phyloP scores from a whole-genome alignment of 805 yeast genomes.

The Yamadazyma tumulicola region DNA sequence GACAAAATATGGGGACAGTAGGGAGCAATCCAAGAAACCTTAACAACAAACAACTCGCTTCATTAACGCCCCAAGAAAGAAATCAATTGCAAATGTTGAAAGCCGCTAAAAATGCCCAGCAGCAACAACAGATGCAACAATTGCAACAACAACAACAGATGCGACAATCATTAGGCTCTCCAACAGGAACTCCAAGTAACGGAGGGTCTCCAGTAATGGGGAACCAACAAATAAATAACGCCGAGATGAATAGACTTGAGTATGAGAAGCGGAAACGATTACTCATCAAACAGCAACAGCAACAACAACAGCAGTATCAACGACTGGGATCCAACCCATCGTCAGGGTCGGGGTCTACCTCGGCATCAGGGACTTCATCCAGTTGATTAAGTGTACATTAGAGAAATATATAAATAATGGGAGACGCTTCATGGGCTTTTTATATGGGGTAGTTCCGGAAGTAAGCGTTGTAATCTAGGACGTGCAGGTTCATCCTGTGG shows the following conservation, averaged over 20 bases:
- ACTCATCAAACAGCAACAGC: constrained; percentile 29
- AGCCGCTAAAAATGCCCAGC: constrained; percentile 31
- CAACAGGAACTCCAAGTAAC: constrained; percentile 5
- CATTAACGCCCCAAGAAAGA: constrained; percentile 42
- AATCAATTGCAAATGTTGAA: constrained; percentile 39
- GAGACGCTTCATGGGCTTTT: too few species aligned
- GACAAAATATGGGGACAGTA: too few species aligned
- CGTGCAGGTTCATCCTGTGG: too few species aligned
- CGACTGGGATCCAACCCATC: not conserved
- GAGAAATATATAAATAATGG: too few species aligned
- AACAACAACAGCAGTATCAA: constrained; percentile 9
- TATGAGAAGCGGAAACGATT: constrained; percentile 36
- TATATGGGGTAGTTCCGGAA: too few species aligned
- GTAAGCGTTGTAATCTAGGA: too few species aligned
- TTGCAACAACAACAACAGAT: constrained; percentile 3
- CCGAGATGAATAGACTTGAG: constrained; percentile 26
- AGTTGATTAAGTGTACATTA: too few species aligned
- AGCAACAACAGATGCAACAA: constrained; percentile 20
- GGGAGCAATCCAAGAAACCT: constrained; percentile 8
- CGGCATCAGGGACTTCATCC: not conserved
- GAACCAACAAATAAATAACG: constrained; percentile 18
- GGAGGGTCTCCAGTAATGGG: constrained; percentile 10
- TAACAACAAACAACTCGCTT: constrained; percentile 27
- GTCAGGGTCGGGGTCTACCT: constrained; percentile 2
- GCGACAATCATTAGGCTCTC: not conserved